Evolutionary conservation across 768 basidiomycete species (phyloP).

Genomic region (Auriscalpium vulgare): DNA sequence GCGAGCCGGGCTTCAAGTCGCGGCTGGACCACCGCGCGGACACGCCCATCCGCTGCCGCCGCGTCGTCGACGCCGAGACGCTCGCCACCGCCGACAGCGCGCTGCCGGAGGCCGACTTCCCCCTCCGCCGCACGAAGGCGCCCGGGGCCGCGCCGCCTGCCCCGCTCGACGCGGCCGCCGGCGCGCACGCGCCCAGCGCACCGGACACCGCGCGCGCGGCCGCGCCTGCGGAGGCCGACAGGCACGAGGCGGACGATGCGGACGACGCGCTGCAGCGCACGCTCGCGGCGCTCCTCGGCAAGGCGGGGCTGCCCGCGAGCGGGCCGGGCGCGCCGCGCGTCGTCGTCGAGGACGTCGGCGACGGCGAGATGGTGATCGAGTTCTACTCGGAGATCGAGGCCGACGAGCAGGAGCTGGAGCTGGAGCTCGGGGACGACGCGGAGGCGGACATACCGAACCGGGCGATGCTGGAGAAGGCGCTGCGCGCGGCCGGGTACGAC

Average conservation of each 20-base stretch:
- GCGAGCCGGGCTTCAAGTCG: constrained; percentile 87
- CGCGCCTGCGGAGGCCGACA: neutral
- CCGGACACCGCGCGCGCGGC: neutral
- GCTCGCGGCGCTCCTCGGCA: constrained; percentile 10
- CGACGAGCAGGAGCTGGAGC: constrained; percentile 9
- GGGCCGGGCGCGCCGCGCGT: constrained; percentile 3
- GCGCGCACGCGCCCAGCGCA: neutral
- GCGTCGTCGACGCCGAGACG: constrained; percentile 41
- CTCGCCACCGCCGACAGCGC: constrained; percentile 19
- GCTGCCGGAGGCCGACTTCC: constrained; percentile 47
- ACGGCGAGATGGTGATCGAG: constrained; percentile 18
- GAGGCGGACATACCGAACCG: constrained; percentile 25
- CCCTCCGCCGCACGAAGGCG: constrained; percentile 22
- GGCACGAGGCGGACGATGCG: neutral
- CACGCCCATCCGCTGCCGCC: constrained; percentile 68
- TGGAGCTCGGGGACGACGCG: constrained; percentile 17
- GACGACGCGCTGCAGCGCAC: constrained; percentile 7
- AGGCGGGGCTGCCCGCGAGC: neutral
- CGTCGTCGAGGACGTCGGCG: constrained; percentile 14
- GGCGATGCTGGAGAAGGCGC: constrained; percentile 32
- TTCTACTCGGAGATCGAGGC: constrained; percentile 11
- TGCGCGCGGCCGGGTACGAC: constrained; percentile 48
- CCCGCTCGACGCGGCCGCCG: constrained; percentile 6
- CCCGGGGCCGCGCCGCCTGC: neutral
- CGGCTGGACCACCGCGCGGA: constrained; percentile 58